A percentile compares a stretch with the other conserved stretches of the same genome.
These are phyloP conservation scores for Begonia peltatifolia DNA, from an alignment of 306 rosid genomes.

Conservation along the genomic window DNA sequence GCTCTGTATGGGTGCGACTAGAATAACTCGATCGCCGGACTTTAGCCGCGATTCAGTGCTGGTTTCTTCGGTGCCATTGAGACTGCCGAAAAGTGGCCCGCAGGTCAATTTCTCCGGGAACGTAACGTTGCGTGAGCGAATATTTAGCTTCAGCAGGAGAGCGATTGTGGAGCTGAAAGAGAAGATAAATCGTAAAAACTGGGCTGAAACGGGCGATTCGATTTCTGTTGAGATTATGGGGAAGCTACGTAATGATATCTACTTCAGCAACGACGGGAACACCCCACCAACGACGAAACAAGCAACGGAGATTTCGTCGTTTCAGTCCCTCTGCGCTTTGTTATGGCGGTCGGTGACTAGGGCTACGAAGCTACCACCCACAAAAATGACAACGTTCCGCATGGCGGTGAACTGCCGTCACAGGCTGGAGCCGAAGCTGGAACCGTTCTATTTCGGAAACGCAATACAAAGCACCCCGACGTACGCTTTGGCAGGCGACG, in stretches of 20 bases:
- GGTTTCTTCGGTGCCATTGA: slow-evolving; percentile 45
- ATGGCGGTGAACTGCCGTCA: slow-evolving; percentile 61
- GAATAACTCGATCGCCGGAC: slow-evolving; percentile 31
- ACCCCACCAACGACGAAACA: not conserved
- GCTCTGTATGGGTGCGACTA: slow-evolving; percentile 16
- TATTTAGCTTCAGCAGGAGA: slow-evolving; percentile 69
- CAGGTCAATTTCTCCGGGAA: slow-evolving; percentile 43
- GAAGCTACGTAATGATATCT: slow-evolving; percentile 38
- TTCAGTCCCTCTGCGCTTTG: slow-evolving; percentile 67
- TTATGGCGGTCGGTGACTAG: slow-evolving; percentile 75
- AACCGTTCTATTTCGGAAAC: no score
- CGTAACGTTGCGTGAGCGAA: slow-evolving; percentile 43
- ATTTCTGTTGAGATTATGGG: slow-evolving; percentile 27
- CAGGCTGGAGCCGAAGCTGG: no score
- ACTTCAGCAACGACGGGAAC: slow-evolving; percentile 16
- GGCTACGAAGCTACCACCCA: slow-evolving; percentile 44
- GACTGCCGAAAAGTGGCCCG: slow-evolving; percentile 57
- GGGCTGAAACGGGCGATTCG: slow-evolving; percentile 2
- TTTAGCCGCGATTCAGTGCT: slow-evolving; percentile 39
- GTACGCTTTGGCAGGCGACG: no score
- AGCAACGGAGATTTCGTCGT: slow-evolving; percentile 52
- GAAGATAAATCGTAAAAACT: slow-evolving; percentile 20
- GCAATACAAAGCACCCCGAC: no score
- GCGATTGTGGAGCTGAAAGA: slow-evolving; percentile 47
- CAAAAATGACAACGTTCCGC: slow-evolving; percentile 57